Conservation (phyloP, 176 grass and related monocot genomes). For the Pontederia crassipes region DNA sequence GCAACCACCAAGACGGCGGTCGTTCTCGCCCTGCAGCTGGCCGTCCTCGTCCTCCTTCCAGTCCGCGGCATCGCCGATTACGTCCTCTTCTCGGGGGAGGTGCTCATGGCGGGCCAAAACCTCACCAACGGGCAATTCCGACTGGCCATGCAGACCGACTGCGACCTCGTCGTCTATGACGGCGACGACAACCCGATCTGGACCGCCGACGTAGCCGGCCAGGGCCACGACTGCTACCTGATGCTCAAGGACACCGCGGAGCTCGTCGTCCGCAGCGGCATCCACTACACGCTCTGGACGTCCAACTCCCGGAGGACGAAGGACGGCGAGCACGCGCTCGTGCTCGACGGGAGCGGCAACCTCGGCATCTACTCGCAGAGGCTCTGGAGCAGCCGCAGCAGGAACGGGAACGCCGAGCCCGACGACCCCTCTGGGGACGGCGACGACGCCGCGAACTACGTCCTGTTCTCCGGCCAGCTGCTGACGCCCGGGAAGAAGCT, state of each 20-base stretch:
- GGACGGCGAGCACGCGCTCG: conserved; percentile 6
- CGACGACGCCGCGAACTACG: not conserved
- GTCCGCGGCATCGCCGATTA: not conserved
- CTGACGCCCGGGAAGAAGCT: conserved; percentile 7
- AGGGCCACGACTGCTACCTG: conserved; percentile 4
- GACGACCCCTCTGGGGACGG: not conserved
- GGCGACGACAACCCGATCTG: not conserved
- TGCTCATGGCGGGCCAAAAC: conserved; percentile 17
- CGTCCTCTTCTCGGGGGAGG: conserved; percentile 8
- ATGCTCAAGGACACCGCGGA: conserved; percentile 1
- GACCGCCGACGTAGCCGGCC: not conserved
- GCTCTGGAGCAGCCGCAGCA: conserved; percentile 3
- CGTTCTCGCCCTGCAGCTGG: too few relatives aligned
- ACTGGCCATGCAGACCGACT: conserved; percentile 9
- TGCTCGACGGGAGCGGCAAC: not conserved
- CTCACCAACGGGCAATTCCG: conserved; percentile 12
- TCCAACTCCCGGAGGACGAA: conserved; percentile 1
- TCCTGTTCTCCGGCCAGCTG: conserved; percentile 5
- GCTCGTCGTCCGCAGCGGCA: not conserved
- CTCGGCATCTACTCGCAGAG: conserved; percentile 10
- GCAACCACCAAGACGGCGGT: too few relatives aligned
- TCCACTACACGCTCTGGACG: conserved; percentile 11
- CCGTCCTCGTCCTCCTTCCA: not conserved
- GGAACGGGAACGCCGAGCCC: not conserved
- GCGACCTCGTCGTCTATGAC: conserved; percentile 6